A percentile compares a stretch with the other conserved stretches of the same genome.
These are phyloP conservation scores for Meredithiella fracta DNA, from an alignment of 2,329 filamentous ascomycete genomes.

Conservation along the genomic window DNA sequence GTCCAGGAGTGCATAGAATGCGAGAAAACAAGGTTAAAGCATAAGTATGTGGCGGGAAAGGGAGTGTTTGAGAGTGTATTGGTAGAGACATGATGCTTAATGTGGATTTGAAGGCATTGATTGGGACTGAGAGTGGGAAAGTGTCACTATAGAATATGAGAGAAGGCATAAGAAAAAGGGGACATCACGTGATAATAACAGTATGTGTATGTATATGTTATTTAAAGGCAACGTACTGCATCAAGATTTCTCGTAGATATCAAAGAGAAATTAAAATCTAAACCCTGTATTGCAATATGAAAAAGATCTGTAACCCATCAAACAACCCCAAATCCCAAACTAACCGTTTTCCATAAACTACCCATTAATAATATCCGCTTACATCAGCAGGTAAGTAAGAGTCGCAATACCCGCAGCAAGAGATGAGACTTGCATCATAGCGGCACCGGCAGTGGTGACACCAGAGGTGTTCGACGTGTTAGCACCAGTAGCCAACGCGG, in stretches of 20 bases:
- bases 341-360: too few relatives aligned
- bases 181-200: too few relatives aligned
- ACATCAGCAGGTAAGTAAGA: slow-evolving; percentile 10
- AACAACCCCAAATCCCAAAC: neutral
- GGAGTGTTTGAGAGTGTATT: neutral
- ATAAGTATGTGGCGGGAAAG: neutral
- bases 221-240: neutral
- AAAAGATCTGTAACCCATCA: neutral
- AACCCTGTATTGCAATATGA: neutral
- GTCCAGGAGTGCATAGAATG: neutral
- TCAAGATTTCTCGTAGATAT: neutral
- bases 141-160: neutral
- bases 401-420: slow-evolving; percentile 9
- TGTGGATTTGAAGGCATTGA: too few relatives aligned
- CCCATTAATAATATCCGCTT: too few relatives aligned
- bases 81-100: neutral
- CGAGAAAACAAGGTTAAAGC: neutral
- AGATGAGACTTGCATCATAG: slow-evolving; percentile 5
- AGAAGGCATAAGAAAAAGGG: too few relatives aligned
- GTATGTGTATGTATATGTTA: neutral
- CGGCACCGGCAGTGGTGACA: slow-evolving; percentile 3
- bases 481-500: neutral
- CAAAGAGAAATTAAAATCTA: neutral
- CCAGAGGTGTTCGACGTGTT: neutral
- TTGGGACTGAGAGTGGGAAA: neutral